Conservation (phyloP, 208 protist genomes). For the Wallacemonas rigidus region DNA sequence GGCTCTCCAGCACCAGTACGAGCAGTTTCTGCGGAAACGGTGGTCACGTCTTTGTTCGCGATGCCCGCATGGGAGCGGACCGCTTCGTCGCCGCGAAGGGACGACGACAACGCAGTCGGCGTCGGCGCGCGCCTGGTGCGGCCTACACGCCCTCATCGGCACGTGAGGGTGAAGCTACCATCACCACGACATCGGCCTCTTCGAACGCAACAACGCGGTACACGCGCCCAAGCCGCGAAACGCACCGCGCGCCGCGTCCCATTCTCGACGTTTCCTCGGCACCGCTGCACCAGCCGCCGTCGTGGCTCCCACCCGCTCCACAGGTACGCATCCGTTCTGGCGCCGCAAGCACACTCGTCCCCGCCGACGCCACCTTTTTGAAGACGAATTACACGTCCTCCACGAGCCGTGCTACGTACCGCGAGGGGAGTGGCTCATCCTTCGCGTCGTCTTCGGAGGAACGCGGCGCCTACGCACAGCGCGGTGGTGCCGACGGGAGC, state of each 20-base stretch:
- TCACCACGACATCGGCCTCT: slow-evolving; percentile 6
- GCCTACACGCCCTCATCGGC: slow-evolving; percentile 6
- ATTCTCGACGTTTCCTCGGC: slow-evolving; percentile 10
- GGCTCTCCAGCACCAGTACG: slow-evolving; percentile 43
- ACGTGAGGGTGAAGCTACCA: slow-evolving; percentile 1
- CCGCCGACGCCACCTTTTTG: slow-evolving; percentile 13
- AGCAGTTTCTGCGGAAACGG: slow-evolving; percentile 47
- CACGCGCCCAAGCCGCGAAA: slow-evolving; percentile 1
- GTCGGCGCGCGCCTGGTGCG: slow-evolving; percentile 16
- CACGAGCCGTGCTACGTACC: slow-evolving; percentile 10
- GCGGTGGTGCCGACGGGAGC: background rate
- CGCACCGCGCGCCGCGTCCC: background rate
- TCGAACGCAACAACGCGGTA: slow-evolving; percentile 12
- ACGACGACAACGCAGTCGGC: background rate
- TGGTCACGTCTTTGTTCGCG: slow-evolving; percentile 34
- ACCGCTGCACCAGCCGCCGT: slow-evolving; percentile 8
- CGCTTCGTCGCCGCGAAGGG: background rate
- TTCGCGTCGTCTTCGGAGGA: background rate
- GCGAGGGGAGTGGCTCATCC: background rate
- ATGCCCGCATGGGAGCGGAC: background rate
- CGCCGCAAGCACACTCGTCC: slow-evolving; percentile 13
- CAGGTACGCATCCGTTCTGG: too few relatives aligned
- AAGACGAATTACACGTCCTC: slow-evolving; percentile 1
- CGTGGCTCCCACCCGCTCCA: too few relatives aligned
- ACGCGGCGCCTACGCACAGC: background rate